Evolutionary conservation across 1,284 basidiomycete genomes (phyloP).

Genomic region (Erythrobasidium hasegawianum): DNA sequence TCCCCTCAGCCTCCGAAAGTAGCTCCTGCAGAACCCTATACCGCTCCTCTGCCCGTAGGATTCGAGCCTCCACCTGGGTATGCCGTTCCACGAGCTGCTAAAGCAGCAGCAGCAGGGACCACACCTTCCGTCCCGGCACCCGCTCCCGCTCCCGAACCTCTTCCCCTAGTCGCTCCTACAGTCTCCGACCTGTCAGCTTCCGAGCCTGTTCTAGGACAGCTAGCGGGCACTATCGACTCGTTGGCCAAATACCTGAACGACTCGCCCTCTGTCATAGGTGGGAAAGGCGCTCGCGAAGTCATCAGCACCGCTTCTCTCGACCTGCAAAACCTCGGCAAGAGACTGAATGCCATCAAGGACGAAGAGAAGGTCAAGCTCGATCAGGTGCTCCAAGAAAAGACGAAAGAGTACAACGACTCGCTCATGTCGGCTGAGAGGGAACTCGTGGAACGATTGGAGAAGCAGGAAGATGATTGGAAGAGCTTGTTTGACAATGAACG

Average conservation of each 20-base stretch:
- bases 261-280: constrained; percentile 56
- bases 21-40: constrained; percentile 57
- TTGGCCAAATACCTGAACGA: constrained; percentile 76
- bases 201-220: constrained; percentile 80
- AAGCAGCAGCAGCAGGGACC: constrained; percentile 6
- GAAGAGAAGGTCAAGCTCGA: constrained; percentile 75
- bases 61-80: constrained; percentile 88
- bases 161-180: constrained; percentile 77
- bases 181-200: constrained; percentile 70
- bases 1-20: constrained; percentile 42
- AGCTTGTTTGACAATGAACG: constrained; percentile 78
- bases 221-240: constrained; percentile 89
- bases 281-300: constrained; percentile 62
- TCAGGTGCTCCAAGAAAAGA: constrained; percentile 73
- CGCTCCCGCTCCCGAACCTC: constrained; percentile 50
- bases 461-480: constrained; percentile 81
- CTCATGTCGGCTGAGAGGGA: constrained; percentile 78
- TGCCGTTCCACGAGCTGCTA: constrained; percentile 54
- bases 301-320: constrained; percentile 68
- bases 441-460: constrained; percentile 74
- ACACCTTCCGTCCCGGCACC: constrained; percentile 40
- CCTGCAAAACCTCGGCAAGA: constrained; percentile 69
- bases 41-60: constrained; percentile 73
- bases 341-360: constrained; percentile 75
- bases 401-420: constrained; percentile 75